Conservation (phyloP, 768 basidiomycete species). For the Mycena pura region DNA sequence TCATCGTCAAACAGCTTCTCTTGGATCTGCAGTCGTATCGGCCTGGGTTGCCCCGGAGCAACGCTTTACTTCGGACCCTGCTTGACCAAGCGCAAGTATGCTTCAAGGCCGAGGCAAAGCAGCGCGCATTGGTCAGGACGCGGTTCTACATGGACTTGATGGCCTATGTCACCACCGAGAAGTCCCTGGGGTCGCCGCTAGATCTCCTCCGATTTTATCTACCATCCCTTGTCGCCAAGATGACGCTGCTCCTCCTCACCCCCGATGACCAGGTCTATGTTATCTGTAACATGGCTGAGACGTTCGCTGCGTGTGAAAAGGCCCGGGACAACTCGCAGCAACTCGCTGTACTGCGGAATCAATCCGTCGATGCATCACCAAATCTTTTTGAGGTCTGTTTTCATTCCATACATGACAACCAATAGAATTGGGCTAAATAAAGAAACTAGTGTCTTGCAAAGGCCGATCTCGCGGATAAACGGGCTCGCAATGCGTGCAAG, state of each 20-base stretch:
- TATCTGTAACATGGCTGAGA: constrained; percentile 52
- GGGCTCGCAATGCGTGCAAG: constrained; percentile 44
- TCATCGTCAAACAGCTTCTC: constrained; percentile 62
- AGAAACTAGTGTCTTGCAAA: constrained; percentile 43
- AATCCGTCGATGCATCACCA: constrained; percentile 57
- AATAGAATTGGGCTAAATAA: background rate
- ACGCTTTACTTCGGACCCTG: constrained; percentile 42
- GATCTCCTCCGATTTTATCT: constrained; percentile 63
- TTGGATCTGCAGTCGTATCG: constrained; percentile 54
- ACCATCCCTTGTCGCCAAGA: constrained; percentile 48
- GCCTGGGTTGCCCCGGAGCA: constrained; percentile 41
- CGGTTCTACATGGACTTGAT: constrained; percentile 56
- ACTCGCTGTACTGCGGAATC: constrained; percentile 47
- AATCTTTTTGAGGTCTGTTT: constrained; percentile 54
- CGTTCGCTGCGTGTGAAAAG: constrained; percentile 47
- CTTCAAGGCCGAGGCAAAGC: constrained; percentile 30
- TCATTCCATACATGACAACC: background rate
- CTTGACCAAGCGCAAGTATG: constrained; percentile 6
- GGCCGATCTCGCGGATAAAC: constrained; percentile 32
- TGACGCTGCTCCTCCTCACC: constrained; percentile 52
- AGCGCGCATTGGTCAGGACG: constrained; percentile 38
- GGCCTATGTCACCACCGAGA: constrained; percentile 48
- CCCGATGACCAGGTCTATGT: constrained; percentile 52
- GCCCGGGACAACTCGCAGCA: constrained; percentile 34
- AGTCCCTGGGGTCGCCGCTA: constrained; percentile 47